Base-by-base conservation (phyloP, 1,284 basidiomycete genomes). In the Ceratobasidium papillatum region DNA sequence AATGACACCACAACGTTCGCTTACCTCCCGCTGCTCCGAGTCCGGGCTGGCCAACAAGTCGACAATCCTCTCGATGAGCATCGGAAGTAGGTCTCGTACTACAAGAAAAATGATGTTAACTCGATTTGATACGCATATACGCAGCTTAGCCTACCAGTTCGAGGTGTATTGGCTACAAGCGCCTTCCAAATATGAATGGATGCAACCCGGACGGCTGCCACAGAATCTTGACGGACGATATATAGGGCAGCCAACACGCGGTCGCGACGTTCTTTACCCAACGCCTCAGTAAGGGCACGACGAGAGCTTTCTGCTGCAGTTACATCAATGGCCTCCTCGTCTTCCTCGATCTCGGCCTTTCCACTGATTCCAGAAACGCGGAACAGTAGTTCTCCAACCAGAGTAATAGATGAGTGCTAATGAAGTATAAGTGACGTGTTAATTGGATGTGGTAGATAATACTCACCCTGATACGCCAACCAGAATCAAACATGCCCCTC, bases 141-240 rank as follows among this genome's bases (percentile, higher is more conserved):
- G 58, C 12, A 12, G 12, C 49, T 56, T 7, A 19, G 71, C 83
- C 59, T 80, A 93, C 93, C 90, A 78, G 93, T 94, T 75, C 91
- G 86, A 9, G 92, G 93, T 0, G 93, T 94, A 77, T 94, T 99
- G 82, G 95, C 90, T 32, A 99, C 96, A 77, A 99, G 86, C 0
- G 94, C 96, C 84, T 99, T 99, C 98, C 98, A 99, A 78, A 99
- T 98, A 78, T 97, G 95, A 73, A 97, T 90, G 0, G 97, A 95
- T 2, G 95, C 90, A 82, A 96, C 93, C 59, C 98, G 90, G 47
- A 99, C 96, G 56, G 91, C 88, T 63, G 90, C 91, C 79, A 98
- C 94, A 32, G 94, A 88, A 82, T 99, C 98, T 83, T 99, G 98
- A 74, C 96, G 91, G 74, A 96, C 92, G 78, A 99, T 88, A 83